Percentiles rank a stretch among this genome's conserved stretches.
Conservation (phyloP, 805 yeast species). For the Pichia cephalocereana region DNA sequence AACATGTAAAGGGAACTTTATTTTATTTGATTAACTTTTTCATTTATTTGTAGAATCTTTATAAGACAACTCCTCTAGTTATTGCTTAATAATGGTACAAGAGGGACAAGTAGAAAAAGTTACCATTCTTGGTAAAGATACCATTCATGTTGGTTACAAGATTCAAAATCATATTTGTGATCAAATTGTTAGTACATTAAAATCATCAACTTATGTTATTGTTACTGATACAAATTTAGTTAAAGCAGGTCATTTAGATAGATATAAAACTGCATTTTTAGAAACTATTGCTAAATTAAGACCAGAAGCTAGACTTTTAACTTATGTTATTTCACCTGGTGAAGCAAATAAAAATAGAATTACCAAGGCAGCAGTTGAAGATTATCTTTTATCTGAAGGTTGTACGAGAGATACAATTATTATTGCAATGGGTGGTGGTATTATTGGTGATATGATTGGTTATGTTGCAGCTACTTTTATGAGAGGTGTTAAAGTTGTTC, state of each 20-base stretch:
- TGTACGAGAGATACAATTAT: slow-evolving; percentile 96
- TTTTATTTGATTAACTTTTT: too few species aligned
- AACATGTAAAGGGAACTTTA: too few species aligned
- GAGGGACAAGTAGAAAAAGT: slow-evolving; percentile 38
- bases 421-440: slow-evolving; percentile 96
- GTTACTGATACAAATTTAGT: slow-evolving; percentile 79
- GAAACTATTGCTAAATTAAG: slow-evolving; percentile 27
- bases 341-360: slow-evolving; percentile 82
- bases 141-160: slow-evolving; percentile 85
- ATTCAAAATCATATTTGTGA: slow-evolving; percentile 65
- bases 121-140: slow-evolving; percentile 69
- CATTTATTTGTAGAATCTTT: too few species aligned
- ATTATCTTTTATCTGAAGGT: slow-evolving; percentile 68
- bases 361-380: slow-evolving; percentile 91
- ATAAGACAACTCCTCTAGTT: too few species aligned
- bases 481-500: slow-evolving; percentile 94
- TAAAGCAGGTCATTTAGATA: slow-evolving; percentile 50
- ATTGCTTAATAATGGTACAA: slow-evolving; percentile 11
- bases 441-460: slow-evolving; percentile 98
- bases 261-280: slow-evolving; percentile 36
- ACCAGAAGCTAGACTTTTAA: slow-evolving; percentile 56
- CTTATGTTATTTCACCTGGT: slow-evolving; percentile 81
- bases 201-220: slow-evolving; percentile 87
- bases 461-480: slow-evolving; percentile 98
- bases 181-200: slow-evolving; percentile 50